Evolutionary conservation across 306 rosid species (phyloP).

Genomic region (Casuarina equisetifolia): DNA sequence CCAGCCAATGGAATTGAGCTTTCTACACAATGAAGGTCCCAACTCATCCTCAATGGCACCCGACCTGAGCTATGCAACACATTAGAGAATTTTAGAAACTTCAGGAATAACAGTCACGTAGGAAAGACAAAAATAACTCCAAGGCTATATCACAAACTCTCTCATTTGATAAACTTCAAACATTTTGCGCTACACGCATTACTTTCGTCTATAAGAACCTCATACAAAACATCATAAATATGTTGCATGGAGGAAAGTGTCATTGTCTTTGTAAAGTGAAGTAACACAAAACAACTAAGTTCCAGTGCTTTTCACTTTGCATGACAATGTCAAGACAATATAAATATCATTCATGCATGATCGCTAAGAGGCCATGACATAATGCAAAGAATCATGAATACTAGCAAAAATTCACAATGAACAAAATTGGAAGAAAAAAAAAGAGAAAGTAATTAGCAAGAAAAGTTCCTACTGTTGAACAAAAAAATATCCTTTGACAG

Average conservation of each 20-base stretch:
- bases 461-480: neutral
- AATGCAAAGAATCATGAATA: neutral
- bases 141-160: conserved; percentile 13
- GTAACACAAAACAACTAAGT: neutral
- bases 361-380: neutral
- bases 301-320: neutral
- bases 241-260: neutral
- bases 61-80: conserved; percentile 94
- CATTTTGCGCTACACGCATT: conserved; percentile 4
- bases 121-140: conserved; percentile 23
- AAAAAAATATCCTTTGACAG: conserved; percentile 8
- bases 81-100: conserved; percentile 44
- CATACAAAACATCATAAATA: neutral
- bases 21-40: conserved; percentile 70
- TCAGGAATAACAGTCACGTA: conserved; percentile 40
- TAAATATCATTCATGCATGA: neutral
- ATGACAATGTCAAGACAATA: neutral
- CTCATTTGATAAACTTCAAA: conserved; percentile 16
- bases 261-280: neutral
- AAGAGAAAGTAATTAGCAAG: neutral
- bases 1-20: conserved; percentile 85
- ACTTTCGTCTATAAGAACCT: conserved; percentile 15
- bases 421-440: too few relatives aligned
- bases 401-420: neutral
- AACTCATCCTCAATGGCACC: conserved; percentile 91